These are phyloP conservation scores for Mycosarcoma mackinlayi DNA, from an alignment of 1,284 basidiomycete species.

Conservation along the genomic window DNA sequence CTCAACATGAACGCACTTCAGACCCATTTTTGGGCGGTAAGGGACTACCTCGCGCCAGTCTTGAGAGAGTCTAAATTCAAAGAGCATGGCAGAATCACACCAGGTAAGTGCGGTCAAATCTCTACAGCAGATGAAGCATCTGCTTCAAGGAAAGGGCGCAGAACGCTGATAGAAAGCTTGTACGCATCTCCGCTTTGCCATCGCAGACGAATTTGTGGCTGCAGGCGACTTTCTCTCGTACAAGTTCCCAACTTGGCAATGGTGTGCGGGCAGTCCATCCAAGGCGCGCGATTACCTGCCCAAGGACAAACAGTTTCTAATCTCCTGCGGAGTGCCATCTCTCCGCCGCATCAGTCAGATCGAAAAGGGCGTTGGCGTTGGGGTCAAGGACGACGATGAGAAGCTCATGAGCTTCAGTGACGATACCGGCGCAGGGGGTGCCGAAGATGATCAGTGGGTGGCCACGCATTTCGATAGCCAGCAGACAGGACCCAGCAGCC, in stretches of 20 bases:
- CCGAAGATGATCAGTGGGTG: constrained; percentile 58
- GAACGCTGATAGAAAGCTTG: too few species aligned
- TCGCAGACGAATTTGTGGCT: constrained; percentile 64
- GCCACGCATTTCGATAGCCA: constrained; percentile 49
- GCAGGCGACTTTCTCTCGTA: constrained; percentile 66
- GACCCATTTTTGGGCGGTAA: constrained; percentile 91
- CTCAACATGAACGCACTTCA: constrained; percentile 38
- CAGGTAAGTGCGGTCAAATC: too few species aligned
- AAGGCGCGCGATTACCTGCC: constrained; percentile 92
- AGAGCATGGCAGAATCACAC: constrained; percentile 95
- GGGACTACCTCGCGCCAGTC: constrained; percentile 96
- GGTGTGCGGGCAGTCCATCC: constrained; percentile 73
- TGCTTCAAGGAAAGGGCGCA: too few species aligned
- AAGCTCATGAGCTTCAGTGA: constrained; percentile 49
- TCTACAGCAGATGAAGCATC: too few species aligned
- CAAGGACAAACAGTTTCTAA: constrained; percentile 92
- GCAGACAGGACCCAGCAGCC: constrained; percentile 11
- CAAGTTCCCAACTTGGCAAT: constrained; percentile 67
- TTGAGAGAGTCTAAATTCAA: constrained; percentile 98
- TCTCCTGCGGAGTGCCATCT: constrained; percentile 70
- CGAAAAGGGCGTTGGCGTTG: constrained; percentile 36
- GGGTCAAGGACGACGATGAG: constrained; percentile 46
- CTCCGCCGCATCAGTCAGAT: constrained; percentile 63
- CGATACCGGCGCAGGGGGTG: constrained; percentile 27
- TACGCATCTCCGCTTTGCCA: constrained; percentile 7